Conservation (phyloP, 768 basidiomycete genomes). For the Rhodocollybia butyracea region DNA sequence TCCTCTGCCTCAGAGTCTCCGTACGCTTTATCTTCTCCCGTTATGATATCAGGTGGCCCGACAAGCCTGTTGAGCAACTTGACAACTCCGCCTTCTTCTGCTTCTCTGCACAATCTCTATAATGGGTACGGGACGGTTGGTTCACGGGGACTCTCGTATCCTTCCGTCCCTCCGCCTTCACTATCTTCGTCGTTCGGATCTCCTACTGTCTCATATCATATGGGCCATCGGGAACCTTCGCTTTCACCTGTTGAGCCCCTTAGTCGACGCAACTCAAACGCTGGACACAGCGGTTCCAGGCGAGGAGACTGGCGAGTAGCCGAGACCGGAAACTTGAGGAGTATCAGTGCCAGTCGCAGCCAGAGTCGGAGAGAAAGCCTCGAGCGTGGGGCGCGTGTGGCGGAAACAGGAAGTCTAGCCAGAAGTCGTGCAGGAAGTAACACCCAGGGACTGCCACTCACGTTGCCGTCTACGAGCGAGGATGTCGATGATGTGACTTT, state of each 20-base stretch:
- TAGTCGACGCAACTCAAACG: constrained; percentile 51
- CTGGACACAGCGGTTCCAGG: constrained; percentile 11
- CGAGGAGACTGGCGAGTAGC: constrained; percentile 27
- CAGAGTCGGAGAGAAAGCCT: constrained; percentile 53
- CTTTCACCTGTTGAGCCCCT: constrained; percentile 49
- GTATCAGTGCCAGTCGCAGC: constrained; percentile 33
- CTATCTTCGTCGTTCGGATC: constrained; percentile 78
- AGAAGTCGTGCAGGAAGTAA: constrained; percentile 48
- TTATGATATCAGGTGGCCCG: constrained; percentile 35
- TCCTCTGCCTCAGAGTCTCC: constrained; percentile 61
- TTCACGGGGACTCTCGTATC: constrained; percentile 58
- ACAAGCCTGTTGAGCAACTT: constrained; percentile 54
- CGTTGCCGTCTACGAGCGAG: constrained; percentile 27
- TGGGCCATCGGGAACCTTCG: constrained; percentile 45
- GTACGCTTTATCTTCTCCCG: constrained; percentile 61
- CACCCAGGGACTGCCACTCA: constrained; percentile 16
- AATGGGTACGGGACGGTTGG: constrained; percentile 19
- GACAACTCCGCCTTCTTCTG: constrained; percentile 73
- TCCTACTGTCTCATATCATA: constrained; percentile 48
- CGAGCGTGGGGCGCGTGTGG: constrained; percentile 64
- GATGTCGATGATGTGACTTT: background rate
- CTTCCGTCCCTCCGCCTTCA: constrained; percentile 81
- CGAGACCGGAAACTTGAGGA: constrained; percentile 30
- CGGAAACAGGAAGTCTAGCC: constrained; percentile 62
- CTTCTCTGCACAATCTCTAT: constrained; percentile 43